These are phyloP conservation scores for Sporormia fimetaria DNA, from an alignment of 495 filamentous ascomycete species.

Conservation along the genomic window DNA sequence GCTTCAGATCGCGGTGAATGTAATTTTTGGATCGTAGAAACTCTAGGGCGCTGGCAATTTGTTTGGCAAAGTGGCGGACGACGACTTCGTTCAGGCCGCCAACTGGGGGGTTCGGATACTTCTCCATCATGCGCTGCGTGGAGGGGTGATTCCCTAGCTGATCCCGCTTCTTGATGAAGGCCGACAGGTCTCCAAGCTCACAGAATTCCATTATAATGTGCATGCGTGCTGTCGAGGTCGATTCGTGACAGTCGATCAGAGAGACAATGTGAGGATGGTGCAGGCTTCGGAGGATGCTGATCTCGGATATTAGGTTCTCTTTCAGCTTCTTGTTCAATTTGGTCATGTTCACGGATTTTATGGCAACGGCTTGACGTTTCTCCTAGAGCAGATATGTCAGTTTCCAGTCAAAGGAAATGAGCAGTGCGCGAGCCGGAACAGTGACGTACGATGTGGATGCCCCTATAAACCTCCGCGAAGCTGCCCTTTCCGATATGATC, in stretches of 20 bases:
- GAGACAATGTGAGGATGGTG: conserved; percentile 96
- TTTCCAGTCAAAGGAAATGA: neutral
- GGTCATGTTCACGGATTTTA: conserved; percentile 85
- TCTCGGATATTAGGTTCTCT: conserved; percentile 90
- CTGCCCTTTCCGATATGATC: conserved; percentile 89
- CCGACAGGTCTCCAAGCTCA: conserved; percentile 80
- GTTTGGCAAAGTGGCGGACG: conserved; percentile 89
- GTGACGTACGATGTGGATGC: conserved; percentile 64
- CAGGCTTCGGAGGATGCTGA: conserved; percentile 80
- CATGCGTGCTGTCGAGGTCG: conserved; percentile 70
- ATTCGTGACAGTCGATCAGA: conserved; percentile 84
- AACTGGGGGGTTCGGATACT: conserved; percentile 71
- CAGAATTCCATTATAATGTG: conserved; percentile 99
- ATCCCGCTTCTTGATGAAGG: conserved; percentile 89
- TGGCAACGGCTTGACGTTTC: conserved; percentile 64
- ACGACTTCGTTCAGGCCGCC: conserved; percentile 88
- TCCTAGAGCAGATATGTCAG: conserved; percentile 30
- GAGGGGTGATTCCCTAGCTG: conserved; percentile 61
- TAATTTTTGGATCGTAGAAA: conserved; percentile 76
- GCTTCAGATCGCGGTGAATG: conserved; percentile 95
- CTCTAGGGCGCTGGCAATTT: conserved; percentile 81
- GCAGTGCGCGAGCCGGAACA: conserved; percentile 2
- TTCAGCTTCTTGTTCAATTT: conserved; percentile 92
- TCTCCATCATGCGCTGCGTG: conserved; percentile 73
- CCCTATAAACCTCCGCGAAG: conserved; percentile 88